Evolutionary conservation across 2,329 filamentous ascomycete genomes (phyloP), one percentile per base, ranked within the genome.

Genomic region (Diaporthe caulivora): DNA sequence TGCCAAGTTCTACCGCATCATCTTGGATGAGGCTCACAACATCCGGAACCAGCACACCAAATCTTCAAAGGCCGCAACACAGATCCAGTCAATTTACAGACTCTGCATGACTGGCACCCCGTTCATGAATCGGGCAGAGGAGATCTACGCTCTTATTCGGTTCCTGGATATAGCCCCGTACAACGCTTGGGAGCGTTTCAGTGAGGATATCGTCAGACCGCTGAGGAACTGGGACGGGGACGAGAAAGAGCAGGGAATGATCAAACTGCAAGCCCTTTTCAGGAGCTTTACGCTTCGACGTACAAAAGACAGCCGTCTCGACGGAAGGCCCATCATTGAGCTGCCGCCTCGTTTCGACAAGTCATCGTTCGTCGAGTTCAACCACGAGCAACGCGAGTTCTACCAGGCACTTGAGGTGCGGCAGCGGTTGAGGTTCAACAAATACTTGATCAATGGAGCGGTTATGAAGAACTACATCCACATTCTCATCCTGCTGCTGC

Each of bases 221-320:
- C 40, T 72, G 21, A 54, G 37, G 6, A 58, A 37, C 1, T 74
- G 73, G 73, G 64, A 70, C 2, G 73, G 67, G 2, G 24, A 72
- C 17, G 60, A 26, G 3, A 18, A 60, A 6, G 40, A 47, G 9
- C 13, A n/a, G 2, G 70, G 37, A 2, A 70, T 74, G 42, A 8
- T 53, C 5, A 72, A 94, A 74, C 90, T 90, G 5, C 82, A 74
- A 40, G 70, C 67, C n/a, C 55, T 97, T 11, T 88, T 97, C 53
- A 94, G 93, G 77, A 92, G 93, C 0, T 90, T 95, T 64, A 91
- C 97, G 81, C 87, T 97, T 67, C 92, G 94, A 29, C 92, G 95
- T 40, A 95, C 92, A 53, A 97, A 97, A 82, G 87, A 89, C 51
- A 94, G 93, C 1, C 84, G 89, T 74, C 91, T 97, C 67, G 92